Evolutionary conservation across 1,284 basidiomycete species (phyloP).

Genomic region (Prillingera fragicola): DNA sequence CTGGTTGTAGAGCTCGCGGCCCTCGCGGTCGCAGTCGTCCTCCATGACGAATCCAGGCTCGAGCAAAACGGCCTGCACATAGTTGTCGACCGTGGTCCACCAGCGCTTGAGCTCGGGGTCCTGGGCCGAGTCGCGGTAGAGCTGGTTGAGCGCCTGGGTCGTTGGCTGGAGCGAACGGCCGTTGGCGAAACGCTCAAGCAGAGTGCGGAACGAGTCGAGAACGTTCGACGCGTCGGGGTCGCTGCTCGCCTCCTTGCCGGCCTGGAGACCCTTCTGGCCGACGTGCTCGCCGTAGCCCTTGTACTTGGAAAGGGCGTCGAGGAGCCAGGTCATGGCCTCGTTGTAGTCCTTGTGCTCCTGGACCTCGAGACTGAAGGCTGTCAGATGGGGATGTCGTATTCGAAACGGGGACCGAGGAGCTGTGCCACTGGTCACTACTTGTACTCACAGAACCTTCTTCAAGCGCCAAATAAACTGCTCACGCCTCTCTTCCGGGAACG

Average conservation of each 20-base stretch:
- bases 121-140: conserved; percentile 68
- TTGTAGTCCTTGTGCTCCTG: conserved; percentile 90
- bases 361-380: conserved; percentile 57
- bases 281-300: conserved; percentile 57
- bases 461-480: conserved; percentile 52
- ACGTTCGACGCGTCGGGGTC: neutral
- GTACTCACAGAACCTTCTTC: conserved; percentile 58
- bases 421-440: too few relatives aligned
- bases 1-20: conserved; percentile 49
- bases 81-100: conserved; percentile 65
- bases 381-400: neutral
- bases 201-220: conserved; percentile 60
- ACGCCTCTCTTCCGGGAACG: conserved; percentile 79
- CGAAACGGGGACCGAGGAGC: neutral
- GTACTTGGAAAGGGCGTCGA: conserved; percentile 70
- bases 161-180: conserved; percentile 60
- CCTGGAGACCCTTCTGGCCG: conserved; percentile 47
- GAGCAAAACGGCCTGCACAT: conserved; percentile 67
- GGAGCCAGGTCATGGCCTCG: conserved; percentile 69
- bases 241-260: conserved; percentile 54
- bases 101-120: conserved; percentile 73
- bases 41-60: conserved; percentile 86
- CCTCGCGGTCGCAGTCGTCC: conserved; percentile 64
- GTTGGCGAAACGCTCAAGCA: conserved; percentile 90
- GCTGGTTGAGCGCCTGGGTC: conserved; percentile 63